A percentile compares a stretch with the other conserved stretches of the same genome.
Conservation (phyloP, 306 rosid species). For the Neltuma alba region DNA sequence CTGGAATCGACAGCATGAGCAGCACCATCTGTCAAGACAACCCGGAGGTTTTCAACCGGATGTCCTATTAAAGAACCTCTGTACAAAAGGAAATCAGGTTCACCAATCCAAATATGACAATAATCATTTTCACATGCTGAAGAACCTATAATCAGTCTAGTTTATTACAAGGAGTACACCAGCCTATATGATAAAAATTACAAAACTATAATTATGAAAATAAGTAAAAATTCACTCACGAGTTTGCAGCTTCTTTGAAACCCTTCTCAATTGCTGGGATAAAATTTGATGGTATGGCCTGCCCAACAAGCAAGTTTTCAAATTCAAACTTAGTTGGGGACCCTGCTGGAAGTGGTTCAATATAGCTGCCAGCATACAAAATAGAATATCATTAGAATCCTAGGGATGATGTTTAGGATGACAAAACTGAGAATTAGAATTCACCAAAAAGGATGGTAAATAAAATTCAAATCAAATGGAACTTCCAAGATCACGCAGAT, state of each 20-base stretch:
- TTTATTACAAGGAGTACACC: conserved; percentile 6
- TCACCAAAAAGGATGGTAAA: neutral
- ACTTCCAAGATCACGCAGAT: conserved; percentile 1
- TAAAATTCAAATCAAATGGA: conserved; percentile 13
- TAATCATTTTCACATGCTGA: neutral
- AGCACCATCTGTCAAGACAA: conserved; percentile 92
- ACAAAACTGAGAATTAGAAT: conserved; percentile 1
- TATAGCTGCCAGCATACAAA: conserved; percentile 58
- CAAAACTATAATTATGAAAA: conserved; percentile 3
- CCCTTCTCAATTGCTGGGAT: conserved; percentile 98
- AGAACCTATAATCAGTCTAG: neutral
- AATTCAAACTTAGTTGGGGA: conserved; percentile 87
- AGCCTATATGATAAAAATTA: conserved; percentile 1
- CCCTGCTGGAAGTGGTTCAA: conserved; percentile 88
- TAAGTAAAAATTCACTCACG: conserved; percentile 55
- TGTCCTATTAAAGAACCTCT: conserved; percentile 98
- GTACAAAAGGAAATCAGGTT: conserved; percentile 35
- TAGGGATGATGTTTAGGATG: conserved; percentile 4
- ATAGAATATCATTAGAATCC: conserved; percentile 16
- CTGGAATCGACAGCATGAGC: conserved; percentile 98
- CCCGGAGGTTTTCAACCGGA: conserved; percentile 91
- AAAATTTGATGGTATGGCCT: conserved; percentile 92
- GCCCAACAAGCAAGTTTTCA: conserved; percentile 92
- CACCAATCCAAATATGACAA: conserved; percentile 5
- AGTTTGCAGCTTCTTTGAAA: conserved; percentile 95